These are phyloP conservation scores for Dryas octopetala DNA, from an alignment of 306 rosid genomes.

Conservation along the genomic window DNA sequence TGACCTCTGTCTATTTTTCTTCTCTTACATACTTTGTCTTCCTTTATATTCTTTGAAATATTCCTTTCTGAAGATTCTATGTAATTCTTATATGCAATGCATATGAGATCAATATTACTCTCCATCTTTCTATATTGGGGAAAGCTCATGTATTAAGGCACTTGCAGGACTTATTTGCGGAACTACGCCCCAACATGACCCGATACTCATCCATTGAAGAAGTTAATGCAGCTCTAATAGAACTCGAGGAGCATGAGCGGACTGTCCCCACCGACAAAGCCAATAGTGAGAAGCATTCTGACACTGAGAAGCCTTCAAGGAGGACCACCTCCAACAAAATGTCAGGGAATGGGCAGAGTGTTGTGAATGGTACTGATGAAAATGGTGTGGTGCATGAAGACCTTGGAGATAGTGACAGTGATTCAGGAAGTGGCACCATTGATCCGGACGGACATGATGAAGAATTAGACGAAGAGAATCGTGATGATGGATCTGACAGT, in stretches of 20 bases:
- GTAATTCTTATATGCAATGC: neutral
- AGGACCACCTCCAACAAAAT: constrained; percentile 42
- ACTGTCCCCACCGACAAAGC: constrained; percentile 60
- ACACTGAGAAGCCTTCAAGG: constrained; percentile 58
- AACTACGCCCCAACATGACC: constrained; percentile 87
- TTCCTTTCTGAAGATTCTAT: neutral
- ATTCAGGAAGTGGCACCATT: constrained; percentile 76
- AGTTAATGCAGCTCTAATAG: constrained; percentile 79
- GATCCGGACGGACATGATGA: constrained; percentile 78
- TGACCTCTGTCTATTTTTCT: neutral
- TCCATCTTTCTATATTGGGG: neutral
- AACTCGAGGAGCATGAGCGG: constrained; percentile 81
- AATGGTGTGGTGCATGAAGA: constrained; percentile 66
- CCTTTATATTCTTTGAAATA: constrained; percentile 9
- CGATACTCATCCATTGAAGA: constrained; percentile 81
- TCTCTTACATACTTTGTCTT: neutral
- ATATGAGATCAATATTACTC: neutral
- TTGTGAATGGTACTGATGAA: constrained; percentile 57
- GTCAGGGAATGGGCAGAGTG: constrained; percentile 57
- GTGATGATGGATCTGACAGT: constrained; percentile 72
- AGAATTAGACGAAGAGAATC: constrained; percentile 81
- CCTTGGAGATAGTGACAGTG: constrained; percentile 70
- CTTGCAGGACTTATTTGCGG: constrained; percentile 88
- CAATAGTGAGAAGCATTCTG: constrained; percentile 66
- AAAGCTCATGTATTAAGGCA: constrained; percentile 24